Conservation (phyloP, 176 grass and related monocot genomes). For the Cenchrus americanus region DNA sequence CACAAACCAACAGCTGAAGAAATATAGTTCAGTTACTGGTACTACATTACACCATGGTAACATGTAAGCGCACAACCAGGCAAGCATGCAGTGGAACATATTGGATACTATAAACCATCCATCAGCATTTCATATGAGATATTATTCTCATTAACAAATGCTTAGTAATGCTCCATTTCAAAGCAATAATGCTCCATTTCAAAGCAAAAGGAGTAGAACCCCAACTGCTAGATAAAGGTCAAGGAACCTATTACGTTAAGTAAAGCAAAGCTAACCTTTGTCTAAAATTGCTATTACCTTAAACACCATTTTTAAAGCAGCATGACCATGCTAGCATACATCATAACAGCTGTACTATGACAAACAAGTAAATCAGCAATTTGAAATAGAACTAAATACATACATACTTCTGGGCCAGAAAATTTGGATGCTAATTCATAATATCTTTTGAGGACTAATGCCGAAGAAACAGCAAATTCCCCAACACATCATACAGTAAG, state of each 20-base stretch:
- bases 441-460: not conserved
- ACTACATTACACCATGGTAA: not conserved
- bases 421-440: not conserved
- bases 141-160: conserved; percentile 4
- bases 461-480: not conserved
- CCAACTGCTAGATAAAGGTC: not conserved
- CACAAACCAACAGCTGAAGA: not conserved
- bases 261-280: not conserved
- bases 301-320: not conserved
- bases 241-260: not conserved
- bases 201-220: not conserved
- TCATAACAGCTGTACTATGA: not conserved
- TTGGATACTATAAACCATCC: not conserved
- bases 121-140: not conserved
- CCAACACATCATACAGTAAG: not conserved
- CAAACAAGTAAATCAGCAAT: not conserved
- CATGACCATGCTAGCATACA: not conserved
- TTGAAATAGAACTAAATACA: not conserved
- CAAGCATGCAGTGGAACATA: not conserved
- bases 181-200: not conserved
- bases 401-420: not conserved
- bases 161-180: not conserved
- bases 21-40: not conserved
- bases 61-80: not conserved
- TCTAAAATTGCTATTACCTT: not conserved